phyloP scores from a whole-genome alignment of 306 rosid species.

The Vigna hirtella region DNA sequence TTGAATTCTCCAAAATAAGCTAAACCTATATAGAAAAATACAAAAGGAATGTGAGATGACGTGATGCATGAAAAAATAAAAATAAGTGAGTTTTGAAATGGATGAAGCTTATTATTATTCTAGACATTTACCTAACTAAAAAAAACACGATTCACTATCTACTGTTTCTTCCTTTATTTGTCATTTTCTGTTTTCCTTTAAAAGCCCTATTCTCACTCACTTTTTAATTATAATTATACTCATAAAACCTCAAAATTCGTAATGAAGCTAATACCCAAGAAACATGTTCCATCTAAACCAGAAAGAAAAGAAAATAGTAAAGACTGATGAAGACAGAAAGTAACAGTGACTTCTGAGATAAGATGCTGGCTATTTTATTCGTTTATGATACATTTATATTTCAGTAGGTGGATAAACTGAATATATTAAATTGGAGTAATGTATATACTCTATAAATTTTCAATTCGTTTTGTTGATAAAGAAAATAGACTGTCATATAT shows the following conservation, averaged over 20 bases:
- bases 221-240: not conserved
- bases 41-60: not conserved
- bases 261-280: not conserved
- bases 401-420: too few species aligned
- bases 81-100: not conserved
- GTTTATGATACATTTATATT: not conserved
- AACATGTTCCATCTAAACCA: not conserved
- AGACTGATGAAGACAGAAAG: not conserved
- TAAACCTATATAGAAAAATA: not conserved
- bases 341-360: not conserved
- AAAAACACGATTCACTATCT: not conserved
- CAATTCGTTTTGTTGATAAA: not conserved
- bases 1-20: not conserved
- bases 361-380: not conserved
- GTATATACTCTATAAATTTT: not conserved
- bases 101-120: conserved; percentile 1
- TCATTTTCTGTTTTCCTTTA: not conserved
- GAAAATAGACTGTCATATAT: not conserved
- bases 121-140: conserved; percentile 8
- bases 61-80: not conserved
- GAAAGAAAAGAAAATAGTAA: not conserved
- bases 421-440: too few species aligned
- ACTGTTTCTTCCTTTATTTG: conserved; percentile 13
- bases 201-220: conserved; percentile 41
- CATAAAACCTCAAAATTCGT: not conserved